These are phyloP conservation scores for Myxozyma vanderwaltii DNA, from an alignment of 805 yeast species.

Conservation along the genomic window DNA sequence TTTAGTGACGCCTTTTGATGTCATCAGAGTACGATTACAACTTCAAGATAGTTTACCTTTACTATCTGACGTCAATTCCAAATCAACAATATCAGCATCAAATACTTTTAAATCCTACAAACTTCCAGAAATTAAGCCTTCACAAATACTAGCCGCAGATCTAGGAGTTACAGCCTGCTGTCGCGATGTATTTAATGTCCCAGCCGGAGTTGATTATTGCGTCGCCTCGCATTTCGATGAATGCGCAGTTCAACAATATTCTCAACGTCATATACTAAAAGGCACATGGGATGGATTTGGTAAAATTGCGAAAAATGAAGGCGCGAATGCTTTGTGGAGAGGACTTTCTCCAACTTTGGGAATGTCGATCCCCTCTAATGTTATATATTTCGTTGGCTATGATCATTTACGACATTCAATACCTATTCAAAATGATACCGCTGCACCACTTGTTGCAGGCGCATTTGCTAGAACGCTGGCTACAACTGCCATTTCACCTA, in stretches of 20 bases:
- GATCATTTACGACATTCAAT: slow-evolving; percentile 81
- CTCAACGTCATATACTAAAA: slow-evolving; percentile 46
- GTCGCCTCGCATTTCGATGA: slow-evolving; percentile 42
- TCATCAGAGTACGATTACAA: slow-evolving; percentile 49
- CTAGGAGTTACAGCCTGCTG: slow-evolving; percentile 47
- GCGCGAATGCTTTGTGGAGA: slow-evolving; percentile 77
- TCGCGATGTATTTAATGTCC: slow-evolving; percentile 46
- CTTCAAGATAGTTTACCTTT: slow-evolving; percentile 38
- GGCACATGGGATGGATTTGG: slow-evolving; percentile 77
- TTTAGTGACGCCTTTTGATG: slow-evolving; percentile 47
- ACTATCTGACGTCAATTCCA: slow-evolving; percentile 64
- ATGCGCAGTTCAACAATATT: slow-evolving; percentile 40
- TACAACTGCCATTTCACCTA: slow-evolving; percentile 82
- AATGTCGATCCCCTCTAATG: slow-evolving; percentile 92
- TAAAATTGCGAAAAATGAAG: slow-evolving; percentile 71
- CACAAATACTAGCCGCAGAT: slow-evolving; percentile 34
- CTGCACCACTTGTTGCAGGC: slow-evolving; percentile 85
- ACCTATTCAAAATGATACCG: slow-evolving; percentile 49
- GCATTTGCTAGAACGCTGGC: slow-evolving; percentile 78
- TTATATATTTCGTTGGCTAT: slow-evolving; percentile 92
- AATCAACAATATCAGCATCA: slow-evolving; percentile 67
- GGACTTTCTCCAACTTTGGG: slow-evolving; percentile 76
- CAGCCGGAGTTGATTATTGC: slow-evolving; percentile 44
- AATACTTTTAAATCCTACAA: slow-evolving; percentile 12
- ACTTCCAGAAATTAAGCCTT: slow-evolving; percentile 5